phyloP scores from a whole-genome alignment of 225 moss, liverwort and hornwort species.

The Pseudoscleropodium purum region DNA sequence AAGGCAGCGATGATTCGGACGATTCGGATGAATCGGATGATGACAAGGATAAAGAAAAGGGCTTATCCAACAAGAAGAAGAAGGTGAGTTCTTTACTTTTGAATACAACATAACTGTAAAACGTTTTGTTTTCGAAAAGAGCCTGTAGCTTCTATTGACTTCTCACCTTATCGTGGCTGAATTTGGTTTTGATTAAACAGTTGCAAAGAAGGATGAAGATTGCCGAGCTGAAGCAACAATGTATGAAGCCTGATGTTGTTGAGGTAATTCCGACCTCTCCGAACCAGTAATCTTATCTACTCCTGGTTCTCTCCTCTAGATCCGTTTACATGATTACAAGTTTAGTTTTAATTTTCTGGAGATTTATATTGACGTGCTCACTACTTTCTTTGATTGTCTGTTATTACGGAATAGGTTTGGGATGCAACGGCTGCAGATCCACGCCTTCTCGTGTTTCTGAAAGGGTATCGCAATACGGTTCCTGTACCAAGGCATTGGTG shows the following conservation, averaged over 20 bases:
- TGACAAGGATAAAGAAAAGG: conserved; percentile 64
- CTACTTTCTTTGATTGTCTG: not conserved
- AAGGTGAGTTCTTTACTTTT: conserved; percentile 38
- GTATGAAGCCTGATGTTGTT: conserved; percentile 96
- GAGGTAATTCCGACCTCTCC: conserved; percentile 44
- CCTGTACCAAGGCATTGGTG: conserved; percentile 99
- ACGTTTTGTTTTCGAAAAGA: not conserved
- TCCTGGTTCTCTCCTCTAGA: not conserved
- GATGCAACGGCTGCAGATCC: conserved; percentile 99
- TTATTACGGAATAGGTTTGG: conserved; percentile 62
- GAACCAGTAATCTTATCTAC: not conserved
- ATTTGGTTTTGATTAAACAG: conserved; percentile 34
- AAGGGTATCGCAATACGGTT: conserved; percentile 97
- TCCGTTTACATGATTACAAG: not conserved
- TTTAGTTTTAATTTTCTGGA: not conserved
- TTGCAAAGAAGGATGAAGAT: conserved; percentile 97
- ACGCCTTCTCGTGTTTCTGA: conserved; percentile 88
- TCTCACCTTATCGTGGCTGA: not conserved
- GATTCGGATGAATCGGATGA: conserved; percentile 63
- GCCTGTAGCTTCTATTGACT: not conserved
- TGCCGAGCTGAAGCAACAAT: conserved; percentile 98
- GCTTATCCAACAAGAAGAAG: conserved; percentile 97
- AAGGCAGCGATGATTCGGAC: conserved; percentile 67
- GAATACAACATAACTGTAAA: not conserved
- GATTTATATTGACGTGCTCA: not conserved